phyloP scores from a whole-genome alignment of 257 asterid genomes.

The Solanum medicagineum region DNA sequence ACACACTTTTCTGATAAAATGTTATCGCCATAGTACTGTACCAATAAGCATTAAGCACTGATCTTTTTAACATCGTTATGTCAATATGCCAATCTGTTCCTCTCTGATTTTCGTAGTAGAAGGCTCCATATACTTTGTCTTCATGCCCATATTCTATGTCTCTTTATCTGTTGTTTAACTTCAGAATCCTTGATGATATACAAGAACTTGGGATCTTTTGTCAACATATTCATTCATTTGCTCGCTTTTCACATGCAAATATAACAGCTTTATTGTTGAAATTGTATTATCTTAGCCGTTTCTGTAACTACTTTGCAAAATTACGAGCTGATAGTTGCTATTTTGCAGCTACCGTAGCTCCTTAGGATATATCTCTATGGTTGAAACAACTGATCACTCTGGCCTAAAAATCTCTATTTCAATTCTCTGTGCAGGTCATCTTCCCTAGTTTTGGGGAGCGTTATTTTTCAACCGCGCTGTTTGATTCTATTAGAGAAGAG shows the following conservation, averaged over 20 bases:
- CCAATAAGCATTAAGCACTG: neutral
- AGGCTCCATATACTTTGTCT: neutral
- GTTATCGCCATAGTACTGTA: neutral
- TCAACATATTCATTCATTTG: neutral
- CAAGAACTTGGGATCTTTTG: neutral
- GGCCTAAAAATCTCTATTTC: neutral
- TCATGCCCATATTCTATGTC: neutral
- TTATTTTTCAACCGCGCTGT: conserved; percentile 39
- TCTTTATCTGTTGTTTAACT: neutral
- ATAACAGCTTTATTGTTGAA: neutral
- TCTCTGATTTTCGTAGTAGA: neutral
- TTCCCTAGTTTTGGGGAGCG: conserved; percentile 53
- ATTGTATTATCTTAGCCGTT: neutral
- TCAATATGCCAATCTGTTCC: neutral
- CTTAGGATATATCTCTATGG: too few species aligned
- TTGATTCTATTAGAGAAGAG: conserved; percentile 34
- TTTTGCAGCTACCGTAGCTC: neutral
- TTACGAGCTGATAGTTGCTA: neutral
- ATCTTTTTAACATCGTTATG: neutral
- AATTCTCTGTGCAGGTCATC: conserved; percentile 4
- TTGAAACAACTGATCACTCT: neutral
- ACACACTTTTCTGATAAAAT: neutral
- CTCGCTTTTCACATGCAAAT: neutral
- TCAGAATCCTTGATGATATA: neutral
- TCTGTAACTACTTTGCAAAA: neutral